Percentiles rank a stretch among this genome's conserved stretches.
Conservation (phyloP, 257 asterid species). For the Capsicum pubescens region DNA sequence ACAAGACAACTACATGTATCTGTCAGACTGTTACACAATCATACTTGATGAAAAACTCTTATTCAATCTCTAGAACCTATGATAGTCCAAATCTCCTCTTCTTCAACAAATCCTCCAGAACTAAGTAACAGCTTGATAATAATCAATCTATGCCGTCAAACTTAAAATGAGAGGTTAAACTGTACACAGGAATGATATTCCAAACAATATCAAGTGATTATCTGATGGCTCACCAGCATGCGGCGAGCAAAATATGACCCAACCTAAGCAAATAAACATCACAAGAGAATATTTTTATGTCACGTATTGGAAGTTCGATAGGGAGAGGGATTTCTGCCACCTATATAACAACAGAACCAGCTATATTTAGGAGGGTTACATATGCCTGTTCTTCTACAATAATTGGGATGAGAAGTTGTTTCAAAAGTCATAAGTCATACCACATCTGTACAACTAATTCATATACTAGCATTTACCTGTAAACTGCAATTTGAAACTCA, state of each 20-base stretch:
- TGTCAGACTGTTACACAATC: neutral
- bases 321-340: neutral
- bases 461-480: constrained; percentile 3
- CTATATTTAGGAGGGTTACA: neutral
- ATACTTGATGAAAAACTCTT: neutral
- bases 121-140: constrained; percentile 4
- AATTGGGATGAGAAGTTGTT: neutral
- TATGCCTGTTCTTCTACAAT: neutral
- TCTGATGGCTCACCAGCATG: neutral
- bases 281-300: neutral
- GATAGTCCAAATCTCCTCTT: neutral
- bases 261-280: neutral
- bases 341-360: neutral
- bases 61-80: neutral
- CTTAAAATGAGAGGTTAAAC: neutral
- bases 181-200: neutral
- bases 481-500: neutral
- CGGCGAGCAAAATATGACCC: neutral
- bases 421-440: neutral
- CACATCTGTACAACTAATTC: neutral
- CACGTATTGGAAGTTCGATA: neutral
- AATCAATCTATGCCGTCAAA: neutral
- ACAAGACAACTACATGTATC: neutral
- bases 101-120: neutral
- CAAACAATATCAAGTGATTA: constrained; percentile 10